A percentile compares a stretch with the other conserved stretches of the same genome.
Evolutionary conservation across 2,329 filamentous ascomycete genomes (phyloP).

Genomic region (Clonostachys sp.): DNA sequence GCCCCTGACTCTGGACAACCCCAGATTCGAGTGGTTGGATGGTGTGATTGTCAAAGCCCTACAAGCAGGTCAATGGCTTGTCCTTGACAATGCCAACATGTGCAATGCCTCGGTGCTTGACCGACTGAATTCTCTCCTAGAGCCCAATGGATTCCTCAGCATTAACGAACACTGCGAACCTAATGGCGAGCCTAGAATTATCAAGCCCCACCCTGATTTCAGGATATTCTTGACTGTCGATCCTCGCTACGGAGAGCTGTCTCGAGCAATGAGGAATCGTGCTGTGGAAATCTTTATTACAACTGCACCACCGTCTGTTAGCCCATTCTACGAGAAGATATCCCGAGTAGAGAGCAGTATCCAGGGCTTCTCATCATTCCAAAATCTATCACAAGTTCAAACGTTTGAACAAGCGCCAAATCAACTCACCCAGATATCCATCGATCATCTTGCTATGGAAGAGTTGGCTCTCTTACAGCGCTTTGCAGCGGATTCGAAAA

Average conservation of each 20-base stretch:
- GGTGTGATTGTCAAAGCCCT: slow-evolving; percentile 87
- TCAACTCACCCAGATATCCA: neutral
- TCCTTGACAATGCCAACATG: slow-evolving; percentile 95
- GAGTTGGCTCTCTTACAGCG: slow-evolving; percentile 31
- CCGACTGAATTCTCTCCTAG: slow-evolving; percentile 87
- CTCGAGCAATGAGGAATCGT: slow-evolving; percentile 93
- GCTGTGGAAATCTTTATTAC: slow-evolving; percentile 84
- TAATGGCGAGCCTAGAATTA: slow-evolving; percentile 74
- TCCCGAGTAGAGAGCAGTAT: slow-evolving; percentile 39
- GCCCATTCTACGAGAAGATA: slow-evolving; percentile 30
- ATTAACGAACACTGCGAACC: slow-evolving; percentile 89
- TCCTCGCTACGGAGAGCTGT: slow-evolving; percentile 86
- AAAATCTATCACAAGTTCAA: too few species aligned
- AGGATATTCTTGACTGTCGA: slow-evolving; percentile 93
- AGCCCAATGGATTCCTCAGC: slow-evolving; percentile 81
- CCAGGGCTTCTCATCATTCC: too few species aligned
- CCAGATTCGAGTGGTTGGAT: slow-evolving; percentile 94
- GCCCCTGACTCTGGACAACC: slow-evolving; percentile 59
- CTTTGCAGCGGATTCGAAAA: neutral
- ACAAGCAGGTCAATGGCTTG: slow-evolving; percentile 82
- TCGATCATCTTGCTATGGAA: slow-evolving; percentile 25
- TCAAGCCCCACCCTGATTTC: slow-evolving; percentile 81
- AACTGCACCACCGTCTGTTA: slow-evolving; percentile 23
- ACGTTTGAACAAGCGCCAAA: too few species aligned
- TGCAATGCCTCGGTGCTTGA: slow-evolving; percentile 95